Percentiles rank a stretch among this genome's conserved stretches.
These are phyloP conservation scores for Houttuynia cordata DNA, from an alignment of 164 flowering plant species.

Conservation along the genomic window DNA sequence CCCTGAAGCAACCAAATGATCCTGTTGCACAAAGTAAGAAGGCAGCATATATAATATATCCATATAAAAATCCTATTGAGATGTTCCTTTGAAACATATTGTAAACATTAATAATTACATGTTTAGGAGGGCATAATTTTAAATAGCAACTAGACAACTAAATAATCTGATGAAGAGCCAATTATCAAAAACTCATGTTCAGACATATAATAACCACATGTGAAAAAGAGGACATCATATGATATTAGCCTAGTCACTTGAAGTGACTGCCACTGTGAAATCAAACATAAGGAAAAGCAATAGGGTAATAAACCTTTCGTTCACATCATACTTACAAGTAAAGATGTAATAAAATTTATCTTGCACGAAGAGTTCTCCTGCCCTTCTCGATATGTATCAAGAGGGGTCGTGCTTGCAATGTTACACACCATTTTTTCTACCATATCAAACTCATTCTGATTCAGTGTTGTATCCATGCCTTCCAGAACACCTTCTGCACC, in stretches of 20 bases:
- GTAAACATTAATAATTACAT: too few relatives aligned
- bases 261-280: neutral
- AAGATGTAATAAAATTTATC: conserved; percentile 64
- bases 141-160: too few relatives aligned
- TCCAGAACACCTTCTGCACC: conserved; percentile 93
- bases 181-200: too few relatives aligned
- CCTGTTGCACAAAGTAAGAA: conserved; percentile 22
- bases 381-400: conserved; percentile 30
- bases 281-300: neutral
- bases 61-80: too few relatives aligned
- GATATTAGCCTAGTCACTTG: neutral
- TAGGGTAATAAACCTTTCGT: neutral
- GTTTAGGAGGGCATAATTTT: too few relatives aligned
- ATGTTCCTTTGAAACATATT: neutral
- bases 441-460: conserved; percentile 43
- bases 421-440: conserved; percentile 72
- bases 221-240: too few relatives aligned
- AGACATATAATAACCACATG: too few relatives aligned
- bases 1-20: conserved; percentile 58
- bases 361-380: conserved; percentile 80
- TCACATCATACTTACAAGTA: conserved; percentile 46
- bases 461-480: conserved; percentile 69
- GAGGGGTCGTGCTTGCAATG: conserved; percentile 47
- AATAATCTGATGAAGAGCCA: too few relatives aligned
- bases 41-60: neutral